Evolutionary conservation across 192 early-diverging fungal species (phyloP), one percentile per base, ranked within the genome.

Genomic region (Geranomyces michiganensis): DNA sequence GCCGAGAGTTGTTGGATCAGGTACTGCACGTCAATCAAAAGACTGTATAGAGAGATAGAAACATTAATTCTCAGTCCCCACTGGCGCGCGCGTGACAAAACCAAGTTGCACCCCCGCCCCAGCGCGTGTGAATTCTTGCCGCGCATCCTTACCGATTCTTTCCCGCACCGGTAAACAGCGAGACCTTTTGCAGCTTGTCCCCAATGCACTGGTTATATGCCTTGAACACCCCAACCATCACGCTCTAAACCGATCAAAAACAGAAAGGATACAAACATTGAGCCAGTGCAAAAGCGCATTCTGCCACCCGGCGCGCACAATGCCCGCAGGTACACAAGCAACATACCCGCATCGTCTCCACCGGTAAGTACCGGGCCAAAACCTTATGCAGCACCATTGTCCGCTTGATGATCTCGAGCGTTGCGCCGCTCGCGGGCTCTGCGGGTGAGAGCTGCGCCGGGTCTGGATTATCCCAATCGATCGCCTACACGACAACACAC

Each of bases 301-400:
- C n/a, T n/a, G n/a, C n/a, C n/a, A n/a, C n/a, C n/a, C n/a, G n/a
- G n/a, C n/a, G n/a, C n/a, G n/a, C n/a, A n/a, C n/a, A n/a, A n/a
- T n/a, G n/a, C n/a, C n/a, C n/a, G n/a, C n/a, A n/a, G n/a, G n/a
- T n/a, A n/a, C n/a, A n/a, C n/a, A n/a, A n/a, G n/a, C n/a, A n/a
- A 41, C 53, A 49, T 80, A 92, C 91, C 79, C 91, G 81, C 78
- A 98, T 77, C 27, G 83, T 81, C 6, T 90, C 76, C 0, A 78
- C 74, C 14, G 92, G 90, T 31, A 99, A 78, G 63, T 94, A 97
- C 68, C 92, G 90, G 46, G 84, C 79, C n/a, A 99, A 71, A 13
- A 99, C 94, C 68, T 92, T 94, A 78, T 98, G 93, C 66, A 99
- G 82, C 17, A 92, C 94, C 19, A 84, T 81, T 10, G 91, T 92